Percentiles rank a stretch among this genome's conserved stretches.
phyloP scores from a whole-genome alignment of 495 filamentous ascomycete genomes.

The Penicillium cosmopolitanum region DNA sequence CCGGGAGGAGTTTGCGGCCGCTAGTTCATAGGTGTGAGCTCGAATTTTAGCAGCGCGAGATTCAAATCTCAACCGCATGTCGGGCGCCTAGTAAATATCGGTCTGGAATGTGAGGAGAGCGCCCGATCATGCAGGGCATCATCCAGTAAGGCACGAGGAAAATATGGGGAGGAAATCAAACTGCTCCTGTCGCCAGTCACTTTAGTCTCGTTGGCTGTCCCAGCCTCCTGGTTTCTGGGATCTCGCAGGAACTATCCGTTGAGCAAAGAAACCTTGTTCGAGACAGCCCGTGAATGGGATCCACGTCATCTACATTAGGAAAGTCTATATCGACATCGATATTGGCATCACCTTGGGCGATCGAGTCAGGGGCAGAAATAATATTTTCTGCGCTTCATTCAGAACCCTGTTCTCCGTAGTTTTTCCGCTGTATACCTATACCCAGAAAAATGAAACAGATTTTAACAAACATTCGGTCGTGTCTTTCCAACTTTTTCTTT shows the following conservation, averaged over 20 bases:
- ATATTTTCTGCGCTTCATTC: background rate
- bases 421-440: too few species aligned
- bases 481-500: background rate
- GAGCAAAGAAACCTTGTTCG: conserved; percentile 5
- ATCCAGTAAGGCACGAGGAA: conserved; percentile 14
- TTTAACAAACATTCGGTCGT: background rate
- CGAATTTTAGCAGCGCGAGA: conserved; percentile 4
- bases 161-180: background rate
- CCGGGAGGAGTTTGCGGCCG: background rate
- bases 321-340: conserved; percentile 3
- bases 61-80: conserved; percentile 18
- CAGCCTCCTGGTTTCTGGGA: conserved; percentile 23
- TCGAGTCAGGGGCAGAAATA: background rate
- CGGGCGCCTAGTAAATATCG: conserved; percentile 14
- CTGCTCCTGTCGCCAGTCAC: conserved; percentile 18
- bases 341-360: background rate
- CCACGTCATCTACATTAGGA: background rate
- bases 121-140: conserved; percentile 12
- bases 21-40: background rate
- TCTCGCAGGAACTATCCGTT: background rate
- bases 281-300: conserved; percentile 1
- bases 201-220: conserved; percentile 12
- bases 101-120: conserved; percentile 19
- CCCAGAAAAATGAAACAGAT: too few species aligned
- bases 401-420: background rate